Conservation (phyloP, 1,284 basidiomycete species). For the Phlebopus sp. region DNA sequence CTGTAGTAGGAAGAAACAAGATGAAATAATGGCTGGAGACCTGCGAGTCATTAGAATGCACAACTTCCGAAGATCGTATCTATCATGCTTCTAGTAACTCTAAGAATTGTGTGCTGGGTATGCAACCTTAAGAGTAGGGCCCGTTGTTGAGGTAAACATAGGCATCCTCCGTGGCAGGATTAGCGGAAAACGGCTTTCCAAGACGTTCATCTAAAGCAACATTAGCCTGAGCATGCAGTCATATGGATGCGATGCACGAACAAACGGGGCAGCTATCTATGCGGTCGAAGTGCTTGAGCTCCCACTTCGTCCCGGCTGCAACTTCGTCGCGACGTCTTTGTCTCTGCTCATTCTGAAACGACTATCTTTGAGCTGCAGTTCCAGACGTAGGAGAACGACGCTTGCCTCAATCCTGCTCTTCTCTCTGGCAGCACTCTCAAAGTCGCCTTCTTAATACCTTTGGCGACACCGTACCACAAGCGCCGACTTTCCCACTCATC, state of each 20-base stretch:
- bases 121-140: slow-evolving; percentile 25
- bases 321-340: slow-evolving; percentile 84
- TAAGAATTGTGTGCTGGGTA: slow-evolving; percentile 4
- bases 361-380: background rate
- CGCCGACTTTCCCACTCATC: slow-evolving; percentile 84
- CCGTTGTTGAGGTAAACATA: slow-evolving; percentile 63
- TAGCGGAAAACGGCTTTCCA: slow-evolving; percentile 45
- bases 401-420: slow-evolving; percentile 90
- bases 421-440: slow-evolving; percentile 86
- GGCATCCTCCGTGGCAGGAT: slow-evolving; percentile 61
- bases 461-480: slow-evolving; percentile 86
- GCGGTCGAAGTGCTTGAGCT: slow-evolving; percentile 72
- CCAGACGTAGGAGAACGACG: background rate
- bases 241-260: slow-evolving; percentile 36
- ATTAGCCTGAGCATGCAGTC: slow-evolving; percentile 4
- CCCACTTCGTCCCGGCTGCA: slow-evolving; percentile 72
- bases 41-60: slow-evolving; percentile 6
- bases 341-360: slow-evolving; percentile 81
- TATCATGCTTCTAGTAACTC: slow-evolving; percentile 5
- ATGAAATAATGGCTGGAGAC: slow-evolving; percentile 20
- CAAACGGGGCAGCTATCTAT: slow-evolving; percentile 70
- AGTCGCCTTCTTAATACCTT: slow-evolving; percentile 90
- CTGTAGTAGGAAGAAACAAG: slow-evolving; percentile 8
- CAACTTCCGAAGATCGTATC: slow-evolving; percentile 3
- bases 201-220: slow-evolving; percentile 55